Conservation (phyloP, 2,329 filamentous ascomycete species). For the Rutstroemia sp. region DNA sequence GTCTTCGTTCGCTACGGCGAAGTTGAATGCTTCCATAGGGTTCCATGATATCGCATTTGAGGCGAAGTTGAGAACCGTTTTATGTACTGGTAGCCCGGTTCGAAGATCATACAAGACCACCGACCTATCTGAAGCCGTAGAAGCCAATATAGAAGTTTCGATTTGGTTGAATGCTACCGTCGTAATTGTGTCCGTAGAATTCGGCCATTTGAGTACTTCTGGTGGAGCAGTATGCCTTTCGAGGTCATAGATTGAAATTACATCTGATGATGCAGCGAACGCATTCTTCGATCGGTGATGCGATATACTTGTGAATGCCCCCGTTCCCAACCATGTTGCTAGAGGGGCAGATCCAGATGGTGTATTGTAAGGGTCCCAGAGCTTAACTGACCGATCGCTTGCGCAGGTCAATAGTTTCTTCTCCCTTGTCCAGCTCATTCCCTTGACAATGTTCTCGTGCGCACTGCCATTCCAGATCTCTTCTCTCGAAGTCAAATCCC, state of each 20-base stretch:
- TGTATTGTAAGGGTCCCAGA: slow-evolving; percentile 84
- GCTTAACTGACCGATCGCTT: slow-evolving; percentile 77
- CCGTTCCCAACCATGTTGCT: slow-evolving; percentile 76
- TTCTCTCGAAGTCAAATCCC: slow-evolving; percentile 68
- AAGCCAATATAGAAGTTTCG: slow-evolving; percentile 85
- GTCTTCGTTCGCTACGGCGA: slow-evolving; percentile 89
- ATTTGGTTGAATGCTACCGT: slow-evolving; percentile 85
- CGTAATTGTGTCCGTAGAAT: slow-evolving; percentile 82
- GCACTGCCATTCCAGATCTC: slow-evolving; percentile 74
- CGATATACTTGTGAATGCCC: slow-evolving; percentile 75
- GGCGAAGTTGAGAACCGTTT: slow-evolving; percentile 73
- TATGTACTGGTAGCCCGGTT: slow-evolving; percentile 74
- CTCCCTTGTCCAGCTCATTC: slow-evolving; percentile 80
- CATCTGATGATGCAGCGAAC: slow-evolving; percentile 72
- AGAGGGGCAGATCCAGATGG: slow-evolving; percentile 60
- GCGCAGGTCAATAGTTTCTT: slow-evolving; percentile 81
- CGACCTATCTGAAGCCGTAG: slow-evolving; percentile 76
- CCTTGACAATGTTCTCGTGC: slow-evolving; percentile 91
- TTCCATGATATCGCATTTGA: slow-evolving; percentile 87
- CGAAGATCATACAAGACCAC: slow-evolving; percentile 89
- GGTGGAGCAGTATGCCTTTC: slow-evolving; percentile 72
- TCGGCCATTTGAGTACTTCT: slow-evolving; percentile 82
- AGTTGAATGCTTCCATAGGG: slow-evolving; percentile 94
- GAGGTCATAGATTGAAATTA: slow-evolving; percentile 84
- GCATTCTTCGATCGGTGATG: slow-evolving; percentile 72